Base-by-base conservation (phyloP, 768 basidiomycete genomes). In the Kwoniella shandongensis region DNA sequence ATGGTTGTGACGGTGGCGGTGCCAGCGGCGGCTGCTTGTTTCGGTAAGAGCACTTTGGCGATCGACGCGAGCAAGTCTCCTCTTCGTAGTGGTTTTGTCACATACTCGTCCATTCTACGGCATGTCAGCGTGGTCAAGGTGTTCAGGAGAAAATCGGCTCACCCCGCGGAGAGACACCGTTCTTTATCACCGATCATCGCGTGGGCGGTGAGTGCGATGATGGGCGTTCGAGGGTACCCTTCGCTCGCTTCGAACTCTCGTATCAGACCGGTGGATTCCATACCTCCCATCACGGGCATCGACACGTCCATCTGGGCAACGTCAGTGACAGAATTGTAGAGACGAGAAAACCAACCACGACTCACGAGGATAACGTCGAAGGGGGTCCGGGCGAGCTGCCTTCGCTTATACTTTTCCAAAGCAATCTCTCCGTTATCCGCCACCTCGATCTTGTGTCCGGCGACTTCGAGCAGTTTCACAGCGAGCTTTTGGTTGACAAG, bases 361-460 rank as follows among this genome's bases (percentile, higher is more conserved):
- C 88, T 66, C 63, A 93, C 91, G 29, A 97, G 82, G 61, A 97
- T 90, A 64, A 96, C 88, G 76, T 96, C 89, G 70, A 89, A 96
- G 17, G 88, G 89, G 70, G 83, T 84, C 65, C 79, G 81, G 67
- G 84, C 84, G 42, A 82, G 79, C 4, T 87, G 67, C 63, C 61
- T 44, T 44, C 71, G 55, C 57, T 62, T 67, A 44, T 91, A 80
- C 56, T 83, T 82, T 78, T 97, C 92, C 30, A 97, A 85, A 0
- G 94, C 94, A 55, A 96, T 80, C 62, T 87, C 88, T 7, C 94
- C 94, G 72, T 99, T 98, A 81, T 98, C 94, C 17, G 93, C 96
- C 55, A 98, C 91, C 80, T 96, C 91, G 23, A 96, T 91, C 8
- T 85, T 83, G 72, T 98, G 96, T 0, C 96, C 93, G 53, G 92